Conservation (phyloP, 768 basidiomycete species). For the Termitomyces sp. region DNA sequence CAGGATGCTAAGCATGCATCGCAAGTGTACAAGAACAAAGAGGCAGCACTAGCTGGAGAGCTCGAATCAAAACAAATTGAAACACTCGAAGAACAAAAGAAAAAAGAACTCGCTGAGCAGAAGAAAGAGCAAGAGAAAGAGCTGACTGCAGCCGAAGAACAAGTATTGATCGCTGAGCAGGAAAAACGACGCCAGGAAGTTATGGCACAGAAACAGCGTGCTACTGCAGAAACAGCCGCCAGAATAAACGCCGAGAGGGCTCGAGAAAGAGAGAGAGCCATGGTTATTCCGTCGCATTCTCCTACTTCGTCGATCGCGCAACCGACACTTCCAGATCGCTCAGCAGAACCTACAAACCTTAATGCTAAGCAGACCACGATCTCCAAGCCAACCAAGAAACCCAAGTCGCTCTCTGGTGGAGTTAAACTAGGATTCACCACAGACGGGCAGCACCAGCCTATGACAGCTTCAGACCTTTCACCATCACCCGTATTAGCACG, state of each 20-base stretch:
- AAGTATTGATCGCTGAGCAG: constrained; percentile 27
- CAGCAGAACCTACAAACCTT: not conserved
- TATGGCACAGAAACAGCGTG: constrained; percentile 25
- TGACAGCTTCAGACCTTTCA: not conserved
- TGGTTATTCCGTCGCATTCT: constrained; percentile 1
- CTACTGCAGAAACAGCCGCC: constrained; percentile 22
- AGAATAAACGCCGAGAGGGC: constrained; percentile 24
- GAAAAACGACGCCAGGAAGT: constrained; percentile 26
- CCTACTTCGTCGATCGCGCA: constrained; percentile 9
- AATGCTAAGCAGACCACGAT: constrained; percentile 4
- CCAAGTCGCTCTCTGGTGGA: constrained; percentile 13
- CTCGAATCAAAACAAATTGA: constrained; percentile 3
- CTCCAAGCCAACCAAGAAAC: constrained; percentile 11
- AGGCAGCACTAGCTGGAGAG: not conserved
- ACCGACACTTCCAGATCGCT: constrained; percentile 1
- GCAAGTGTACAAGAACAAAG: constrained; percentile 4
- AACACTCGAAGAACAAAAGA: constrained; percentile 3
- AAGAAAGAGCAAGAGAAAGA: constrained; percentile 15
- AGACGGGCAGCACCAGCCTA: not conserved
- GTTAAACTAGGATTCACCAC: constrained; percentile 11
- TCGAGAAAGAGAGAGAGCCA: constrained; percentile 16
- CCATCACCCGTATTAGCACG: not conserved
- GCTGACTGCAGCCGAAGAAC: constrained; percentile 18
- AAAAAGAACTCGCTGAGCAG: constrained; percentile 10
- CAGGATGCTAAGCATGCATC: constrained; percentile 2